A percentile compares a stretch with the other conserved stretches of the same genome.
These are phyloP conservation scores for Paraglomus brasilianum DNA, from an alignment of 192 early-diverging fungal genomes.

Conservation along the genomic window DNA sequence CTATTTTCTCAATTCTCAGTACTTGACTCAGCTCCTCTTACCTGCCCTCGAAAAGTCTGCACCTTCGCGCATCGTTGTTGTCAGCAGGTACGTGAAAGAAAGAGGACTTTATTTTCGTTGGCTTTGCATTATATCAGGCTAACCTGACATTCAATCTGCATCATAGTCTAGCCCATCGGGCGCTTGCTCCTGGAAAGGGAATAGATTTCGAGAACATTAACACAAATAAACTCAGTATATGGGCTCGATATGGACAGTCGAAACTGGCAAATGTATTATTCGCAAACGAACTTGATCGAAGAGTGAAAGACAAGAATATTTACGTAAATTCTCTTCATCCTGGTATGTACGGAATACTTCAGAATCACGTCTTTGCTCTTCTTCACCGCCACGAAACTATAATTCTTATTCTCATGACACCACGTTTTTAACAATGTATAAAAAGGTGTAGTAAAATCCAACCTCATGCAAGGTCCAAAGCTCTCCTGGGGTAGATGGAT, in stretches of 20 bases:
- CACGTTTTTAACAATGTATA: too few species aligned
- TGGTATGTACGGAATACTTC: conserved; percentile 40
- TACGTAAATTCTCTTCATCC: conserved; percentile 52
- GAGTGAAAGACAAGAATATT: conserved; percentile 32
- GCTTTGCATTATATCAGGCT: conserved; percentile 30
- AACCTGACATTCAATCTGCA: conserved; percentile 39
- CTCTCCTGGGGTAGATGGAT: too few species aligned
- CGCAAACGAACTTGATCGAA: conserved; percentile 44
- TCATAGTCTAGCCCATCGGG: conserved; percentile 39
- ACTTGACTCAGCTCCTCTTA: conserved; percentile 40
- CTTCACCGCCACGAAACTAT: too few species aligned
- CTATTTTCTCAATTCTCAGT: neutral
- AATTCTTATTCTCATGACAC: too few species aligned
- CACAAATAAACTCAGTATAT: conserved; percentile 33
- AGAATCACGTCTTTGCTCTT: conserved; percentile 1
- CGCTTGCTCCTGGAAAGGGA: conserved; percentile 31
- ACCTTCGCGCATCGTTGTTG: conserved; percentile 51
- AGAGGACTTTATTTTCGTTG: neutral
- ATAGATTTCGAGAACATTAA: conserved; percentile 48
- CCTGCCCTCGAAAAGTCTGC: conserved; percentile 40
- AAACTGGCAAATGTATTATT: conserved; percentile 62
- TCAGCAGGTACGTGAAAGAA: conserved; percentile 35
- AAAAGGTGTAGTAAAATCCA: too few species aligned
- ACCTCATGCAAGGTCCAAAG: too few species aligned
- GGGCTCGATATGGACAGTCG: conserved; percentile 44